These are phyloP conservation scores for Suillus plorans DNA, from an alignment of 768 basidiomycete genomes.

Conservation along the genomic window DNA sequence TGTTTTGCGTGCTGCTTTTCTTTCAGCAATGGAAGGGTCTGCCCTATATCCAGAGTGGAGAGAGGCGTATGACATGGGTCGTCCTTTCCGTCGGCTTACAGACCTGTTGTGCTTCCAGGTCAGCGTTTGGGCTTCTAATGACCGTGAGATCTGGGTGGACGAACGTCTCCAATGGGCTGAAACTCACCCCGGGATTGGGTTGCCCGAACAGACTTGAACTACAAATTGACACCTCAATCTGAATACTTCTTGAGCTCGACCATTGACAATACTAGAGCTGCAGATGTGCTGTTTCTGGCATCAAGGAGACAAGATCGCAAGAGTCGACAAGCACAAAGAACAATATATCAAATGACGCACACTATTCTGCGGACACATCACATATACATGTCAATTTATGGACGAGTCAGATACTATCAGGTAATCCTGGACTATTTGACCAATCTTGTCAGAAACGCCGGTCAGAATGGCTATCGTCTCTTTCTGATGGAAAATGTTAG, in stretches of 20 bases:
- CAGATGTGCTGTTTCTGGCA: not conserved
- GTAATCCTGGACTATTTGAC: constrained; percentile 15
- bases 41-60: not conserved
- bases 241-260: not conserved
- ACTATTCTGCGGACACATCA: too few relatives aligned
- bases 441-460: constrained; percentile 12
- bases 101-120: not conserved
- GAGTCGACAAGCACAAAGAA: not conserved
- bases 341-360: not conserved
- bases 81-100: constrained; percentile 3
- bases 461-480: constrained; percentile 23
- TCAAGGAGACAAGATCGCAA: not conserved
- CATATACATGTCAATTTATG: not conserved
- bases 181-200: not conserved
- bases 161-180: constrained; percentile 1
- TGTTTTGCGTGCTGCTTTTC: not conserved
- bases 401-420: not conserved
- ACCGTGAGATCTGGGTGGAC: not conserved
- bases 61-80: not conserved
- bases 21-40: not conserved
- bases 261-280: not conserved
- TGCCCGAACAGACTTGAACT: not conserved
- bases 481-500: constrained; percentile 6
- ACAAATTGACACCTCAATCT: not conserved
- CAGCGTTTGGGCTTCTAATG: constrained; percentile 1